Conservation (phyloP, 352 stramenopile species). For the Pythium aquatile region DNA sequence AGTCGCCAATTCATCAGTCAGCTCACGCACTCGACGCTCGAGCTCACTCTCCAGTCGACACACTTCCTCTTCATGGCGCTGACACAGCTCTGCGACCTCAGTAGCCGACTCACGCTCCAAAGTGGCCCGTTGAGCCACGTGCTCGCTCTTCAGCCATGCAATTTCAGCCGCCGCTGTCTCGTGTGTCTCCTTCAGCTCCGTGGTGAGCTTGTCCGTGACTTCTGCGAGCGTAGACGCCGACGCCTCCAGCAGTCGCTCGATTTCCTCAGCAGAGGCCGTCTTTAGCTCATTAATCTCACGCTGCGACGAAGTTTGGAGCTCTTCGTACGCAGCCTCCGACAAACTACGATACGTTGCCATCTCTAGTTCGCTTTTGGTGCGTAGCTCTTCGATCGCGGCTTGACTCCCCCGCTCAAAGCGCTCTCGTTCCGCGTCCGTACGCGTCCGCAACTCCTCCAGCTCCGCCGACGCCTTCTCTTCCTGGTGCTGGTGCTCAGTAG, state of each 20-base stretch:
- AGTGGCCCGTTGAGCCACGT: constrained; percentile 26
- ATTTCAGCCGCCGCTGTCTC: constrained; percentile 1
- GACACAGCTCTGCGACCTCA: constrained; percentile 22
- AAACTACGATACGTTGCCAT: constrained; percentile 1
- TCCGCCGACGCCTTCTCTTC: constrained; percentile 3
- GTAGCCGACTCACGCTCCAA: constrained; percentile 18
- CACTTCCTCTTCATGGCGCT: constrained; percentile 27
- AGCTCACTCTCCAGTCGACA: constrained; percentile 16
- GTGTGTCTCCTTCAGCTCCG: constrained; percentile 15
- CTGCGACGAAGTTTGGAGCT: constrained; percentile 22
- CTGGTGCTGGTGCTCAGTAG: constrained; percentile 20
- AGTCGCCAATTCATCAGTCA: constrained; percentile 2
- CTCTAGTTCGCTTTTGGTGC: not conserved
- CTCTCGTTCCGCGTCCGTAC: not conserved
- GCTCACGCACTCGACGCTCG: not conserved
- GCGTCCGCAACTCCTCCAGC: constrained; percentile 26
- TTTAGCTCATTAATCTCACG: constrained; percentile 31
- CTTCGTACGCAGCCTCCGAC: constrained; percentile 24
- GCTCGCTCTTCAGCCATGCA: constrained; percentile 5
- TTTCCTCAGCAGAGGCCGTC: constrained; percentile 16
- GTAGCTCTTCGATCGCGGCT: constrained; percentile 7
- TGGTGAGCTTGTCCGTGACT: constrained; percentile 20
- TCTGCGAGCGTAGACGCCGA: constrained; percentile 21
- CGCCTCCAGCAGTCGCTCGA: constrained; percentile 22
- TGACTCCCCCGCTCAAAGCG: not conserved